Evolutionary conservation across 176 grass and related monocot genomes (phyloP), one percentile per base, ranked within the genome.

Genomic region (Coix lacrymajobi): DNA sequence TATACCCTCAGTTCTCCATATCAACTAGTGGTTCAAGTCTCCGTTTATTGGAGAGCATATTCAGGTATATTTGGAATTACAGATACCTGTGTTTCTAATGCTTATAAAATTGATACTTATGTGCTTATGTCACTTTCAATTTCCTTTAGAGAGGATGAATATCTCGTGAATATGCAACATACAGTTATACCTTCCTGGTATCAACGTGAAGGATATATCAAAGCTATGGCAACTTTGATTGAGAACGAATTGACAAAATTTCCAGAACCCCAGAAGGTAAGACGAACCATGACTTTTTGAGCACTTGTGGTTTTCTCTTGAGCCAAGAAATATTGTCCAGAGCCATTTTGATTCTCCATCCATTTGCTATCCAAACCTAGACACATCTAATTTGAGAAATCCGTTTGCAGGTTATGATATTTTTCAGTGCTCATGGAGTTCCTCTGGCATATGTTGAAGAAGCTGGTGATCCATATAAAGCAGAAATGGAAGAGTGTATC

Each of bases 371-470:
- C 17, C 15, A 30, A 22, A 62, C 44, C 24, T 26, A n/a, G 58
- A 34, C 8, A 36, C 44, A 65, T 71, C n/a, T 28, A 71, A 64
- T 44, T 62, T 66, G 45, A 45, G 66, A 64, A 43, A 83, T 86
- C 66, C 65, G 81, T 60, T 88, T 83, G 72, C 76, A 96, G 96
- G 96, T 90, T 54, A 96, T 92, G 96, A 88, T 99, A 89, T 99
- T 99, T 94, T 99, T 99, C 90, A 99, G 96, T 90, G 96, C 96
- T 87, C 96, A 99, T 85, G 96, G 96, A 79, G 96, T 99, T 44
- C 96, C 96, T 66, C 73, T 99, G 57, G 96, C 96, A 71, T 99
- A 99, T 76, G 96, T 99, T 49, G 93, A 99, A 88, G 93, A 96
- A 96, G 96, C 96, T 75, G 96, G 96, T 31, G 96, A 98, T 76